phyloP scores from a whole-genome alignment of 139 green algal genomes.

The Axilococcus clingmanii region DNA sequence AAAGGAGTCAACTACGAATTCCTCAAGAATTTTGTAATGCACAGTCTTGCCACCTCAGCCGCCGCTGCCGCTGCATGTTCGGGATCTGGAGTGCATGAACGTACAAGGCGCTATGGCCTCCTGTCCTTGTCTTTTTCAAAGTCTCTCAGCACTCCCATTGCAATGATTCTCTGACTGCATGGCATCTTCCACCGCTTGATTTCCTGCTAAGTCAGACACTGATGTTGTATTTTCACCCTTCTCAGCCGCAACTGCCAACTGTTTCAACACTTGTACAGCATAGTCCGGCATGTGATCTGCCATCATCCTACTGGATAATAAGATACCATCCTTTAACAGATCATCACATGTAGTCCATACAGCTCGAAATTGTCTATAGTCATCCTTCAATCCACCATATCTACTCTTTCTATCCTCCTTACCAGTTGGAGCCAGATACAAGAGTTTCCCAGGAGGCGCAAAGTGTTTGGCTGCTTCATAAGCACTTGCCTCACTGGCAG shows the following conservation, averaged over 20 bases:
- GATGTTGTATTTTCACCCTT: no score
- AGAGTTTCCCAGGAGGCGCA: conserved; percentile 7
- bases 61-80: no score
- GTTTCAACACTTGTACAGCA: conserved; percentile 1
- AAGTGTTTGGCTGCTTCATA: conserved; percentile 1
- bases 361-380: conserved; percentile 14
- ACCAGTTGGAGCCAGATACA: conserved; percentile 19
- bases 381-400: background rate
- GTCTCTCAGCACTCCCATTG: no score
- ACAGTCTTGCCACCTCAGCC: no score
- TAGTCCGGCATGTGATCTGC: conserved; percentile 35
- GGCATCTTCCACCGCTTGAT: no score
- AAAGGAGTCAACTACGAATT: no score
- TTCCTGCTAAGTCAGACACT: no score
- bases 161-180: no score
- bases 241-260: background rate
- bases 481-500: background rate
- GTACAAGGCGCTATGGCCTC: no score
- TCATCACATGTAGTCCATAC: conserved; percentile 15
- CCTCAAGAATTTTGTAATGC: no score
- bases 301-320: conserved; percentile 43
- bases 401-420: background rate
- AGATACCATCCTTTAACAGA: conserved; percentile 30
- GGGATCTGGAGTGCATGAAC: no score
- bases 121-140: no score